Evolutionary conservation across 331 rosid species (phyloP).

Genomic region (Rosa hybrid): DNA sequence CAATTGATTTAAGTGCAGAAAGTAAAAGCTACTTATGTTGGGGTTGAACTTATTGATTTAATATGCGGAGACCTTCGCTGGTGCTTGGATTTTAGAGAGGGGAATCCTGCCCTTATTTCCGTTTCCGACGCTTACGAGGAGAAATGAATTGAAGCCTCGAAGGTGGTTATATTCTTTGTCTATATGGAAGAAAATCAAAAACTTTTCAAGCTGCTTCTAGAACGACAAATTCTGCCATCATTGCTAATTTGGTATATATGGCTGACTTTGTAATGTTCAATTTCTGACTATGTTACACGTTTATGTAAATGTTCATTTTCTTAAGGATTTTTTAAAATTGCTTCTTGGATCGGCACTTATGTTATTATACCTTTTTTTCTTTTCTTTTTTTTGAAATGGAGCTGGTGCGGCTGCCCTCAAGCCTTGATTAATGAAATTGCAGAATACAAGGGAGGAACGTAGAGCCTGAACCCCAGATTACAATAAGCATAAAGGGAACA

Average conservation of each 20-base stretch:
- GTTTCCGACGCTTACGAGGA: slow-evolving; percentile 82
- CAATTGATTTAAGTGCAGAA: slow-evolving; percentile 61
- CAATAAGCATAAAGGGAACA: no score
- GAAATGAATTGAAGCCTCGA: slow-evolving; percentile 54
- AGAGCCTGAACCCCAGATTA: no score
- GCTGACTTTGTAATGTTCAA: slow-evolving; percentile 20
- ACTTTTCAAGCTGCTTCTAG: slow-evolving; percentile 95
- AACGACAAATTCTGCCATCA: slow-evolving; percentile 69
- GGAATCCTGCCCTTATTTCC: slow-evolving; percentile 78
- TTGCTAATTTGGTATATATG: slow-evolving; percentile 75
- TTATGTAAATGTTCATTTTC: slow-evolving; percentile 16
- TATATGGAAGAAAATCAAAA: slow-evolving; percentile 94
- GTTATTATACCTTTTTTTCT: not conserved
- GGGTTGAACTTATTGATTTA: slow-evolving; percentile 77
- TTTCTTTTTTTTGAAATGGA: no score
- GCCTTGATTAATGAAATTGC: no score
- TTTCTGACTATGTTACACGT: slow-evolving; percentile 8
- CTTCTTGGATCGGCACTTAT: slow-evolving; percentile 24
- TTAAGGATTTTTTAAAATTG: slow-evolving; percentile 12
- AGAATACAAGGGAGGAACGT: no score
- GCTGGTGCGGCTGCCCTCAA: no score
- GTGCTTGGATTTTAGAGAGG: slow-evolving; percentile 99
- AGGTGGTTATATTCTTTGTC: slow-evolving; percentile 86
- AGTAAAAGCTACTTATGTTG: slow-evolving; percentile 79
- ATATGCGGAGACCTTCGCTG: slow-evolving; percentile 94